These are phyloP conservation scores for Trichophyton equinum DNA, from an alignment of 2,329 filamentous ascomycete species.

Conservation along the genomic window DNA sequence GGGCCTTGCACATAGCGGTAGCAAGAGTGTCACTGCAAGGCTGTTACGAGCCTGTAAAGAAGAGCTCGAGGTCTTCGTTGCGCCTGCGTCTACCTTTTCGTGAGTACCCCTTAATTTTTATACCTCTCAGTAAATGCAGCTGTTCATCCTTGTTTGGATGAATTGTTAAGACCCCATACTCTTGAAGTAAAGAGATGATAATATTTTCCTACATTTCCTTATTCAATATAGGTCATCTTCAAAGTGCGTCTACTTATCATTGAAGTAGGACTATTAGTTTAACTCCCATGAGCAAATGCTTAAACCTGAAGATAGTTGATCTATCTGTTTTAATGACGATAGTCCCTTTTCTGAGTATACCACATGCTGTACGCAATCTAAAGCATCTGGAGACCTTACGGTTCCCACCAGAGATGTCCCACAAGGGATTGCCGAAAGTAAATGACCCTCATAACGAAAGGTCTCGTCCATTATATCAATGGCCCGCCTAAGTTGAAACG, in stretches of 20 bases:
- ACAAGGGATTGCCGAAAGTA: background rate
- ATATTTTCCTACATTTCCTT: background rate
- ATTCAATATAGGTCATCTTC: background rate
- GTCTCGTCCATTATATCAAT: conserved; percentile 8
- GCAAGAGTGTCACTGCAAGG: conserved; percentile 45
- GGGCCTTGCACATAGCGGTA: conserved; percentile 46
- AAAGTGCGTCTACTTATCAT: background rate
- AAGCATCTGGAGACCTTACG: conserved; percentile 26
- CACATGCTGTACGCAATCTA: background rate
- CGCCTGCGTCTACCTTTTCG: conserved; percentile 47
- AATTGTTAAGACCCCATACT: background rate
- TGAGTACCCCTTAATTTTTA: conserved; percentile 19
- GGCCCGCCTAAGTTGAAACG: conserved; percentile 20
- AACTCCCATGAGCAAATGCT: background rate
- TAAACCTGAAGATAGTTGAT: background rate
- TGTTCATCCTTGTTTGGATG: background rate
- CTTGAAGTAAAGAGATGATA: background rate
- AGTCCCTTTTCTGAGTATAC: background rate
- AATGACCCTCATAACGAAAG: background rate
- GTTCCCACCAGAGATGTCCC: conserved; percentile 25
- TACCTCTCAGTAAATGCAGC: background rate
- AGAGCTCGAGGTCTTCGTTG: conserved; percentile 42
- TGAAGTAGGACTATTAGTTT: background rate
- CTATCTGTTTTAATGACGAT: background rate
- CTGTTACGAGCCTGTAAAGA: conserved; percentile 43